Evolutionary conservation across 441 rosid species (phyloP), one percentile per base, ranked within the genome.

Genomic region (Hura crepitans): DNA sequence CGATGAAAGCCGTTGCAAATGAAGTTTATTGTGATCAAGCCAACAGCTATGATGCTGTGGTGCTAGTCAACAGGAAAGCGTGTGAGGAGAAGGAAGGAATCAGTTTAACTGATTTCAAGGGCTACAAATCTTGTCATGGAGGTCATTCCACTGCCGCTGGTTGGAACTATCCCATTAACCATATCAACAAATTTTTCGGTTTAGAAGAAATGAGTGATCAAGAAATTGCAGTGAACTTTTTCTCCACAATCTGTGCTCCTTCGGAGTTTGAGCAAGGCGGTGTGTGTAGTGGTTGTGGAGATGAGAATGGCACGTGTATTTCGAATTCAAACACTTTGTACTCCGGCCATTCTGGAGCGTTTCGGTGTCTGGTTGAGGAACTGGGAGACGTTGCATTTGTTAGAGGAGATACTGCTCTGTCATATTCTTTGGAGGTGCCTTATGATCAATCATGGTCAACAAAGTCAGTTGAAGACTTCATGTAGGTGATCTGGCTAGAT

Each of bases 281-380:
- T 60, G 47, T 60, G 13, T 60, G 65, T 37, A 60, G 46, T 60
- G 65, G 65, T 20, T 60, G 65, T 37, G 47, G 27, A n/a, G 27
- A 60, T 35, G 65, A 60, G 45, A 60, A 60, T 60, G 65, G 65
- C 39, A 35, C 46, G 15, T 60, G 65, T 35, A 47, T 3, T 33
- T 60, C 23, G 46, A 5, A 39, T 60, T 59, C 45, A 0, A 59
- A 33, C 43, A 59, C 4, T 59, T 33, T 33, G 45, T 60, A 60
- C 28, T n/a, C 5, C 5, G 65, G 65, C 46, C 65, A 60, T 60
- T 60, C 65, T 17, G 65, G 65, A 17, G 65, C 65, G 37, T 60
- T 60, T 35, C 65, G 65, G 23, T 60, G 65, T 47, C 65, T 60
- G n/a, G 65, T 60, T 35, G 47, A 60, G 65, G 65, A 60, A n/a